Conservation (phyloP, 2,329 filamentous ascomycete genomes). For the Arthrobotrys iridis region DNA sequence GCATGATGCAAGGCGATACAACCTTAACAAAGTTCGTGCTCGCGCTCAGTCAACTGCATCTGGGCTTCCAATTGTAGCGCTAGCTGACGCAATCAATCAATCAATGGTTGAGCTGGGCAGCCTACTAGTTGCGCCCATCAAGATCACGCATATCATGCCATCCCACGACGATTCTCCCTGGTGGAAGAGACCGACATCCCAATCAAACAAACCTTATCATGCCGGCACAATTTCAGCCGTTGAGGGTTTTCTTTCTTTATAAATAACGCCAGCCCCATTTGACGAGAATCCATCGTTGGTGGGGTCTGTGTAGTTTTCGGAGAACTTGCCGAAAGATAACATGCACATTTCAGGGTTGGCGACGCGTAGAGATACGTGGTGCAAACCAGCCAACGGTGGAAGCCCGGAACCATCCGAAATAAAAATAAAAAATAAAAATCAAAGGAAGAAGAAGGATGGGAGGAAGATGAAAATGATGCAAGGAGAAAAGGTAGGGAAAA, state of each 20-base stretch:
- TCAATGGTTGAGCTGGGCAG: too few relatives aligned
- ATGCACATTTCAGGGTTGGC: background rate
- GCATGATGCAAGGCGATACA: constrained; percentile 8
- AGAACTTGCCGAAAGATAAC: constrained; percentile 15
- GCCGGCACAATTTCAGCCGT: background rate
- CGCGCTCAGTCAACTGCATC: background rate
- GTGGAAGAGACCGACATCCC: background rate
- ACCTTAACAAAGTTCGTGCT: too few relatives aligned
- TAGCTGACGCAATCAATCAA: too few relatives aligned
- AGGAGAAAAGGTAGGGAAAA: background rate
- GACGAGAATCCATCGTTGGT: background rate
- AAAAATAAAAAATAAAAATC: too few relatives aligned
- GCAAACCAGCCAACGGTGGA: background rate
- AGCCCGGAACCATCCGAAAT: constrained; percentile 34
- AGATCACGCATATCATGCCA: background rate
- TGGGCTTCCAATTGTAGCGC: too few relatives aligned
- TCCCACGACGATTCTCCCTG: background rate
- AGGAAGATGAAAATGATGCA: background rate
- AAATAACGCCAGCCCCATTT: background rate
- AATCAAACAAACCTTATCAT: background rate
- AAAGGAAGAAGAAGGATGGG: background rate
- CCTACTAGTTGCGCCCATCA: too few relatives aligned
- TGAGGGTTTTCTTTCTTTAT: background rate
- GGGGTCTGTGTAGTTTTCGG: constrained; percentile 3
- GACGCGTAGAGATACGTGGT: background rate